These are phyloP conservation scores for Takashimella tepidaria DNA, from an alignment of 1,284 basidiomycete species.

Conservation along the genomic window DNA sequence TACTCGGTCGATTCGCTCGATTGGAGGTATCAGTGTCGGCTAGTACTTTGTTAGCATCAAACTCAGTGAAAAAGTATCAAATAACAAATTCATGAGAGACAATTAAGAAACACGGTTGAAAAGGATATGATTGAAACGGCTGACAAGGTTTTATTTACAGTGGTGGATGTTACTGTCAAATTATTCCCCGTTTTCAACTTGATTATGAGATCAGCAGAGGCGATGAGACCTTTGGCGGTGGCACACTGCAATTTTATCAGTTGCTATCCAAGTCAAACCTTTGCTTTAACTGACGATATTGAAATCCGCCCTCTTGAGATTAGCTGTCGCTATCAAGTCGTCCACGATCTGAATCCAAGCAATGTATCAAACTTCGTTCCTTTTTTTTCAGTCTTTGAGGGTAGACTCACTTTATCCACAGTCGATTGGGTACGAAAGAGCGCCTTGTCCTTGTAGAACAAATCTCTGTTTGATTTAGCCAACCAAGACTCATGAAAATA, in stretches of 20 bases:
- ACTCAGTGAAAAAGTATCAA: too few relatives aligned
- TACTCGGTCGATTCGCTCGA: conserved; percentile 63
- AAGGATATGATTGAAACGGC: too few relatives aligned
- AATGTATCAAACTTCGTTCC: not conserved
- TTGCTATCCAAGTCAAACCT: too few relatives aligned
- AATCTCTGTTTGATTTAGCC: conserved; percentile 57
- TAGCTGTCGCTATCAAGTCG: conserved; percentile 75
- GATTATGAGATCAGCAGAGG: conserved; percentile 60
- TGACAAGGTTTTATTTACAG: too few relatives aligned
- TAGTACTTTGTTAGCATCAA: conserved; percentile 34
- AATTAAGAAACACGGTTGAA: not conserved
- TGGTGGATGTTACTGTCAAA: conserved; percentile 53
- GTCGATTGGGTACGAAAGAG: conserved; percentile 68
- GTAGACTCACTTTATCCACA: conserved; percentile 57
- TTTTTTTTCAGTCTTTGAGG: too few relatives aligned
- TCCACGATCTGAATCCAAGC: conserved; percentile 67
- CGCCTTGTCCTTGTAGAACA: conserved; percentile 75
- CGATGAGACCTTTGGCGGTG: conserved; percentile 76
- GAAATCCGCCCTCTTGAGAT: conserved; percentile 65
- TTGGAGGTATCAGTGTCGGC: conserved; percentile 68
- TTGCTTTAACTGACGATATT: conserved; percentile 60
- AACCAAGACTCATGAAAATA: not conserved
- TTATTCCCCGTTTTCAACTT: conserved; percentile 56
- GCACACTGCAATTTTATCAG: conserved; percentile 58
- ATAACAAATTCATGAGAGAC: not conserved